phyloP scores from a whole-genome alignment of 768 basidiomycete genomes.

The Leccinum barrowsii region DNA sequence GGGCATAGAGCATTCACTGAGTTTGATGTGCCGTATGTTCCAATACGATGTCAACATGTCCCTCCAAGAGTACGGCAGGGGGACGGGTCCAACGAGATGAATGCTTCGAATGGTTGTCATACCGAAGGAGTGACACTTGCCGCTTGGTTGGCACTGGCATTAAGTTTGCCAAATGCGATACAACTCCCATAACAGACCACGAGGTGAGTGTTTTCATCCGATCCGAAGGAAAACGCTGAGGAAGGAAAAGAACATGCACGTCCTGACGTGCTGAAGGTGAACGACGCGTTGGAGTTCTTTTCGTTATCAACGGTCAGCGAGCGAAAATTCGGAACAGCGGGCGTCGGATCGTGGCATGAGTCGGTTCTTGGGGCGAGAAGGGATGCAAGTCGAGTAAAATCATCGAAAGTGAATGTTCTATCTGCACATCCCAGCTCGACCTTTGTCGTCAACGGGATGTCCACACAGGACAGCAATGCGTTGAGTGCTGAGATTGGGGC shows the following conservation, averaged over 20 bases:
- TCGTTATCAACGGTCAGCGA: background rate
- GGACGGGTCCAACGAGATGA: background rate
- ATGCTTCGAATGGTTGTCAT: background rate
- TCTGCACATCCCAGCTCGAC: background rate
- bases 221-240: background rate
- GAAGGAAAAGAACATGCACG: background rate
- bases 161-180: background rate
- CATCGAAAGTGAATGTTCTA: background rate
- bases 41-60: background rate
- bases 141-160: background rate
- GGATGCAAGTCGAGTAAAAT: background rate
- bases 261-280: background rate
- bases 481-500: background rate
- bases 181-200: background rate
- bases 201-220: conserved; percentile 1
- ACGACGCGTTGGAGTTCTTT: no score
- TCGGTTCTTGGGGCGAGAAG: background rate
- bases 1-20: background rate
- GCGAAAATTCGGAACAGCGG: background rate
- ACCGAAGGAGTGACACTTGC: background rate
- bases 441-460: background rate
- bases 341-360: background rate
- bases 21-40: conserved; percentile 1
- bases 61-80: conserved; percentile 1
- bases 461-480: conserved; percentile 1